Evolutionary conservation across 2,329 filamentous ascomycete species (phyloP), one percentile per base, ranked within the genome.

Genomic region (Fusarium chuoi): DNA sequence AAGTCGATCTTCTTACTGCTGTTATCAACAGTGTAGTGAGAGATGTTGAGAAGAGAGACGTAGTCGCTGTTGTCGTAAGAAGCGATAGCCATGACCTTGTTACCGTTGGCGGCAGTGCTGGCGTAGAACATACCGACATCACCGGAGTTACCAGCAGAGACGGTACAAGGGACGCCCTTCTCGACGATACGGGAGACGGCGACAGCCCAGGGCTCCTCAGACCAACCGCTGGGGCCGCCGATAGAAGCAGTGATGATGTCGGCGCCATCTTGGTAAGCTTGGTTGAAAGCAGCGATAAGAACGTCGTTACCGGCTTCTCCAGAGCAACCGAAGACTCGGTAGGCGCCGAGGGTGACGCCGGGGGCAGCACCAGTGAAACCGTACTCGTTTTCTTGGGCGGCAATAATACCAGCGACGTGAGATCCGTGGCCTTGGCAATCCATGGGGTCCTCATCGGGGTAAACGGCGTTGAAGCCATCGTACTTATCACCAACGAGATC

Each of bases 381-480:
- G n/a, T 85, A 85, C 3, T 82, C 79, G 76, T 90, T 84, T 41
- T 80, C 77, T 78, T 90, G 87, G 3, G 89, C 90, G 7, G 89
- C 90, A 51, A 92, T 86, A 68, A 89, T 91, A 48, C 90, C 90
- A 9, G 89, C 85, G 30, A 91, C 89, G 78, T 90, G 89, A 3
- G 88, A 89, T 35, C 90, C 90, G 78, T 92, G 89, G 5, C 89
- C 89, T 11, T 75, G 80, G 74, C 88, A 89, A 68, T 87, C 87
- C 75, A 88, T 87, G 7, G 89, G 89, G 68, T 89, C 86, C 2
- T 80, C 56, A 71, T 87, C 87, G 1, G 87, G 87, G 2, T 80
- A 35, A 6, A 84, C 84, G 3, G 78, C 82, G 62, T 84, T 71
- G 24, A 24, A 71, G 38, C 83, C 84, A 35, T 71, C 80, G 76